Base-by-base conservation (phyloP, 1,139 yeast species). In the Hansenula anomala region DNA sequence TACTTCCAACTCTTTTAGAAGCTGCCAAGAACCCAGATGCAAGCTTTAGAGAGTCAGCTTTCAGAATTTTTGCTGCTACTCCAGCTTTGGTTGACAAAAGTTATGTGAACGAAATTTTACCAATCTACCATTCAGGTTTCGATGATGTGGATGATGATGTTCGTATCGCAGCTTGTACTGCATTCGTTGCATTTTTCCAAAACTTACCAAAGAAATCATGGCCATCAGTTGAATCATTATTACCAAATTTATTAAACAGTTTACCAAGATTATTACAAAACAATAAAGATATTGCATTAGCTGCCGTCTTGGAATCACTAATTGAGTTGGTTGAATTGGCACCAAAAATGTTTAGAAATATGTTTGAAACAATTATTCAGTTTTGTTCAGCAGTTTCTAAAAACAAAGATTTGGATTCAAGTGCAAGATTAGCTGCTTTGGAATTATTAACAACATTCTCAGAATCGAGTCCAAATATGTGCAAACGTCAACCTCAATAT, bases 381-480 rank as follows among this genome's bases (percentile, higher is more conserved):
- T 92, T 92, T 57, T 80, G 95, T 54, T 73, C 89, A 14, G 78
- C 80, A 23, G 92, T 92, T 25, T 76, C 90, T 37, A 86, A 86
- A 56, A 82, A 88, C 61, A 78, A 75, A 53, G 94, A 86, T 16
- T 67, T 89, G 53, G 97, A 88, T 30, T 71, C 87, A 19, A 66
- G 69, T 40, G 82, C 97, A 4, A 77, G 98, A 58, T 72, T 88
- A 56, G 83, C 94, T 1, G 92, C 96, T 14, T 69, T 92, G 47
- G 98, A 92, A 64, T 71, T 92, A 42, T 69, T 89, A 47, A 87
- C 96, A 3, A 82, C 95, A 0, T 92, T 92, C 59, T 80, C 95
- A 36, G 98, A 92, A 60, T 85, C 86, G 28, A 86, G 97, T 5
- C 98, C 98, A 31, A 80, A 81, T 37, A 92, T 92, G 98, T 90